These are phyloP conservation scores for Cephaloascus albidus DNA, from an alignment of 805 yeast species.

Conservation along the genomic window DNA sequence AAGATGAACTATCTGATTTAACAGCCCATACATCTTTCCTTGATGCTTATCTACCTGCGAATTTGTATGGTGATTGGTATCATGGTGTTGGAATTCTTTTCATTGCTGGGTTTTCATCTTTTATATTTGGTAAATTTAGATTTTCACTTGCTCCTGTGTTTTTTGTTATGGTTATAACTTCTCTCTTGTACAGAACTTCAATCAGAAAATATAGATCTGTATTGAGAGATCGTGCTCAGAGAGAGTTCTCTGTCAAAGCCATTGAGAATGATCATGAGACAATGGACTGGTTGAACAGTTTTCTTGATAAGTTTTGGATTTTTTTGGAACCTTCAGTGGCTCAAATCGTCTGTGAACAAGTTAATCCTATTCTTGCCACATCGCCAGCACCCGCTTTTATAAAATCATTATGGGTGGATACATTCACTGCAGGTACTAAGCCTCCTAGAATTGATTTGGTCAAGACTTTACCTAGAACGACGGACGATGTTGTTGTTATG, in stretches of 20 bases:
- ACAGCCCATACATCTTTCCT: constrained; percentile 61
- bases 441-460: constrained; percentile 91
- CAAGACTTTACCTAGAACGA: constrained; percentile 84
- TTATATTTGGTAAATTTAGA: constrained; percentile 68
- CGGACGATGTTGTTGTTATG: constrained; percentile 90
- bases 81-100: constrained; percentile 74
- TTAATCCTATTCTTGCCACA: constrained; percentile 72
- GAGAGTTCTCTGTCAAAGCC: constrained; percentile 72
- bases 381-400: constrained; percentile 77
- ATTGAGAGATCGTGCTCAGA: constrained; percentile 73
- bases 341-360: constrained; percentile 78
- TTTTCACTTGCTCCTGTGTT: constrained; percentile 78
- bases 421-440: constrained; percentile 88
- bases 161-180: constrained; percentile 51
- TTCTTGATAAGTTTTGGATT: constrained; percentile 87
- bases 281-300: constrained; percentile 90
- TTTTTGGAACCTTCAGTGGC: constrained; percentile 84
- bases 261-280: constrained; percentile 88
- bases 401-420: constrained; percentile 75
- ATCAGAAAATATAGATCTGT: constrained; percentile 68
- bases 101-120: constrained; percentile 61
- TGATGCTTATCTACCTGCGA: constrained; percentile 69
- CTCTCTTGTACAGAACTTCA: constrained; percentile 74
- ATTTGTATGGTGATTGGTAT: constrained; percentile 90
- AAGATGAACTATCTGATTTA: constrained; percentile 68